These are phyloP conservation scores for Durusdinium trenchii DNA, from an alignment of 73 alveolate species.

Conservation along the genomic window DNA sequence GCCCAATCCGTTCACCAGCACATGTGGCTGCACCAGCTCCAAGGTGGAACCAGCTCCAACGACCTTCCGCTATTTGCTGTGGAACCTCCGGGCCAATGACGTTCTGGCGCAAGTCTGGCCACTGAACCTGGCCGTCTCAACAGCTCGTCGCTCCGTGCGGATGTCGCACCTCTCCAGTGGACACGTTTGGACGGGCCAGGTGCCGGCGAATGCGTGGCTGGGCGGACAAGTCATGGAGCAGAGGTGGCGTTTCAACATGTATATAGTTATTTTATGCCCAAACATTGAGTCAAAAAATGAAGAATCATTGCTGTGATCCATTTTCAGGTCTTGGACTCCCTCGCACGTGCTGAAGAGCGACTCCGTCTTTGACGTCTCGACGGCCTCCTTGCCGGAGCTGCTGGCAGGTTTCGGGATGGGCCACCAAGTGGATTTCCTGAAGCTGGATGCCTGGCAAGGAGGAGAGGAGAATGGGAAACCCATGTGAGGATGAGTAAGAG, in stretches of 20 bases:
- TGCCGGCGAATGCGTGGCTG: background rate
- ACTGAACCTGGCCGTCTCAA: background rate
- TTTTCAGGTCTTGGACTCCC: background rate
- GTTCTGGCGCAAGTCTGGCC: slow-evolving; percentile 10
- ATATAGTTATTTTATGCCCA: background rate
- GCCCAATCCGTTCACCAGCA: no score
- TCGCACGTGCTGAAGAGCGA: background rate
- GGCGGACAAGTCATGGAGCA: background rate
- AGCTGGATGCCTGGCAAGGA: no score
- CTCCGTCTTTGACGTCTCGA: background rate
- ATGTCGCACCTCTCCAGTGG: background rate
- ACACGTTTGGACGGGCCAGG: background rate
- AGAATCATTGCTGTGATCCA: background rate
- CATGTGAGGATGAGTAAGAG: no score
- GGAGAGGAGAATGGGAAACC: no score
- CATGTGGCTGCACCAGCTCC: no score
- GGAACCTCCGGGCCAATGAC: background rate
- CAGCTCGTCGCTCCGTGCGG: background rate
- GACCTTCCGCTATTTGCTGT: background rate
- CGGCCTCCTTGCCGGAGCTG: background rate
- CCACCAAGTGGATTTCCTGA: background rate
- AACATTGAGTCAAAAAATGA: background rate
- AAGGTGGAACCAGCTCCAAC: slow-evolving; percentile 35
- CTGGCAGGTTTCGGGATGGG: background rate
- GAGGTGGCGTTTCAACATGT: background rate